Evolutionary conservation across 495 filamentous ascomycete genomes (phyloP), one percentile per base, ranked within the genome.

Genomic region (Penicillium atrosanguineum): DNA sequence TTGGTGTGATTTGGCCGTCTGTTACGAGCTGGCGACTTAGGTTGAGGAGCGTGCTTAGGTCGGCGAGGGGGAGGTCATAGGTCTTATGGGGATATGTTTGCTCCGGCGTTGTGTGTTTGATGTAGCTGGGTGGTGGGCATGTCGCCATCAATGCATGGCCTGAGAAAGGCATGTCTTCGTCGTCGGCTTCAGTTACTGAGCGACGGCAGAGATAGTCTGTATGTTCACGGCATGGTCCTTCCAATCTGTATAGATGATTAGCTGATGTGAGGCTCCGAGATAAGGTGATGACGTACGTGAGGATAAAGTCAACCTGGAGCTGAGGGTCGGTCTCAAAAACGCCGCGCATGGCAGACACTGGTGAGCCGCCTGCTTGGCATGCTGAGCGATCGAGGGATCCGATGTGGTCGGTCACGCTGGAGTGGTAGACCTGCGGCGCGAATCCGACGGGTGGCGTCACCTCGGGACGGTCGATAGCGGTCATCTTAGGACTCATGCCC

Each of bases 191-290:
- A 9, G 71, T 78, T 47, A 76, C 55, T 0, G 78, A 77, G 15
- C 73, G 65, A 14, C 74, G 75, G 42, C 72, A 73, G 38, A 79
- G 78, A 48, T 76, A 89, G 59, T 90, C 88, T 65, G 93, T 88
- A 71, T 97, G 94, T 63, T 94, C 88, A 79, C 95, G 93, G 79
- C 94, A 98, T 9, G 91, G 91, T 59, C 84, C 83, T 79, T 98
- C 94, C 70, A 98, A 85, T 69, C 93, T 97, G 72, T 65, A 20
- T 40, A 11, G 16, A 46, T 49, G 28, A 62, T 65, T 59, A 60
- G 63, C 39, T 47, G 37, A 26, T 43, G 28, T 37, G 23, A 2
- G 23, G 23, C 23, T 36, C 20, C 15, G 38, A 42, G 19, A 9
- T 6, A 36, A 37, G 20, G 42, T 2, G 34, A 57, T 50, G 64